These are phyloP conservation scores for Gossypium schwendimanii DNA, from an alignment of 441 rosid species.

Conservation along the genomic window DNA sequence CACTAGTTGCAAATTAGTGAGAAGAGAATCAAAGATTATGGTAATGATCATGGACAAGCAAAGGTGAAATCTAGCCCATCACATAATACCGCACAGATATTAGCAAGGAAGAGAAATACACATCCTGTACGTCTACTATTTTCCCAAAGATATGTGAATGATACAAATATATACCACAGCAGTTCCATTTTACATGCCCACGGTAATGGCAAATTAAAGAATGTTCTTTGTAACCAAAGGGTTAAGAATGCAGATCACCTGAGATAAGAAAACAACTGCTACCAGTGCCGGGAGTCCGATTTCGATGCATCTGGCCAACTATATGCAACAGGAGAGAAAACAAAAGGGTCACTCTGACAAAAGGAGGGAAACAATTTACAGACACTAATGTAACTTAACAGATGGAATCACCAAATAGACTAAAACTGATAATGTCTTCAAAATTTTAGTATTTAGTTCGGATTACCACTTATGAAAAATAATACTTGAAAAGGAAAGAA, in stretches of 20 bases:
- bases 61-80: background rate
- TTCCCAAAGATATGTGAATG: background rate
- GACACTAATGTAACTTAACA: background rate
- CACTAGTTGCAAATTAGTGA: background rate
- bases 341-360: background rate
- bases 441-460: background rate
- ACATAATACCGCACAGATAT: background rate
- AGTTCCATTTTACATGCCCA: background rate
- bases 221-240: background rate
- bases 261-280: conserved; percentile 53
- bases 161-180: background rate
- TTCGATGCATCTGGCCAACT: conserved; percentile 79
- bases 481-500: background rate
- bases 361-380: background rate
- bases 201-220: background rate
- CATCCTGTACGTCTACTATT: background rate
- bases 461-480: background rate
- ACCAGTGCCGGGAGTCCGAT: conserved; percentile 76
- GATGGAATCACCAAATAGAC: background rate
- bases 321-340: conserved; percentile 10
- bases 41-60: background rate
- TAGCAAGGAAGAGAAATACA: background rate
- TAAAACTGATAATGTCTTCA: background rate
- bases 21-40: background rate
- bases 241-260: conserved; percentile 34